Percentiles rank a stretch among this genome's conserved stretches.
These are phyloP conservation scores for Saccharomycopsis sp. DNA, from an alignment of 805 yeast genomes.

Conservation along the genomic window DNA sequence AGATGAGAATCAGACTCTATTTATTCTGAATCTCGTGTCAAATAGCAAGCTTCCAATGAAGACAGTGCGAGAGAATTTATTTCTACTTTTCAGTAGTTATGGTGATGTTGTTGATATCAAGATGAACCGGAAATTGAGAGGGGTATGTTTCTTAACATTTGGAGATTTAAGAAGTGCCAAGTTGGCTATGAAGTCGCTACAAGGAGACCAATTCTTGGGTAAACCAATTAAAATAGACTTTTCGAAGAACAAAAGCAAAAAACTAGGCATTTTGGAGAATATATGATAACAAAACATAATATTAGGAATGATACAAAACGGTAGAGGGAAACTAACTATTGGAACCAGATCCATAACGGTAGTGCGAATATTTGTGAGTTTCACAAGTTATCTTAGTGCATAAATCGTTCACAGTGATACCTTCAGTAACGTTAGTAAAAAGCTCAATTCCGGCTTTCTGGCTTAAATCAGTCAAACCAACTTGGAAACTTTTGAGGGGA, in stretches of 20 bases:
- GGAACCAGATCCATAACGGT: conserved; percentile 15
- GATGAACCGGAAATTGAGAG: conserved; percentile 40
- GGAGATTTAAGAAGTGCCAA: conserved; percentile 44
- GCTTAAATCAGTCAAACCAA: conserved; percentile 6
- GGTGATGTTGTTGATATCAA: conserved; percentile 58
- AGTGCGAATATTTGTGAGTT: conserved; percentile 12
- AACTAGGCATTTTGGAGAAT: too few relatives aligned
- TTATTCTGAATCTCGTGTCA: neutral
- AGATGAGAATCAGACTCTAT: neutral
- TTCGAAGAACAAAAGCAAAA: conserved; percentile 31
- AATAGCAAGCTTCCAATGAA: neutral
- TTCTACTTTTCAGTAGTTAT: conserved; percentile 51
- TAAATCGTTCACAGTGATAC: conserved; percentile 14
- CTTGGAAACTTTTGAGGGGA: conserved; percentile 12
- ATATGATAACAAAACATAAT: too few relatives aligned
- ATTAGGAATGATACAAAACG: too few relatives aligned
- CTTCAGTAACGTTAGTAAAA: conserved; percentile 7
- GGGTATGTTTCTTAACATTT: conserved; percentile 61
- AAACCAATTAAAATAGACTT: conserved; percentile 42
- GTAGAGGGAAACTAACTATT: too few relatives aligned
- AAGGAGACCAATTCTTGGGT: conserved; percentile 44
- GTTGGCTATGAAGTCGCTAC: conserved; percentile 41
- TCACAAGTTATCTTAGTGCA: conserved; percentile 13
- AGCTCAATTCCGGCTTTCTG: conserved; percentile 10
- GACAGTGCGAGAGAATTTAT: conserved; percentile 44